These are phyloP conservation scores for Bretschneidera sinensis DNA, from an alignment of 345 rosid genomes.

Conservation along the genomic window DNA sequence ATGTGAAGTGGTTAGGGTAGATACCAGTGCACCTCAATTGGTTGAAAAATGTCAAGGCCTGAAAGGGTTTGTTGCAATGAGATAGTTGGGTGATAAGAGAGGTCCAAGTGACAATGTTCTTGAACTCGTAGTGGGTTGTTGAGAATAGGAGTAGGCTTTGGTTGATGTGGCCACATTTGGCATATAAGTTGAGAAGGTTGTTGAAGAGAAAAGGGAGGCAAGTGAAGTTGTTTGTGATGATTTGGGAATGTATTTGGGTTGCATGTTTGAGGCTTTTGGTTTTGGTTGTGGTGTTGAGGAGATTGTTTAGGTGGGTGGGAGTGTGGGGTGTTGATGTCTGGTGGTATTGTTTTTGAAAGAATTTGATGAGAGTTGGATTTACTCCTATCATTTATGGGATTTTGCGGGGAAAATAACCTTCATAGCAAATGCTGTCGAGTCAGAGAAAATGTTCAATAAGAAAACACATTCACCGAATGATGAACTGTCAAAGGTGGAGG, in stretches of 20 bases:
- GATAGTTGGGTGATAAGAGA: slow-evolving; percentile 29
- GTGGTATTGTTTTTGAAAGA: too few relatives aligned
- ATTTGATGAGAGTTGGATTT: too few relatives aligned
- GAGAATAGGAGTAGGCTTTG: slow-evolving; percentile 31
- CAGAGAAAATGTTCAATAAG: too few relatives aligned
- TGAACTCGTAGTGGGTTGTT: slow-evolving; percentile 12
- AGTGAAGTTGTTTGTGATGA: slow-evolving; percentile 23
- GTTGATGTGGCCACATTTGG: slow-evolving; percentile 24
- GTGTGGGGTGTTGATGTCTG: slow-evolving; percentile 7
- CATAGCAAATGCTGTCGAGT: too few relatives aligned
- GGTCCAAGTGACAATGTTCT: slow-evolving; percentile 34
- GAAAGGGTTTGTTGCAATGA: slow-evolving; percentile 22
- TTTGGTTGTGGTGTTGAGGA: slow-evolving; percentile 18
- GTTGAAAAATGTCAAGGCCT: slow-evolving; percentile 24
- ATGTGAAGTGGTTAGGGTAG: slow-evolving; percentile 32
- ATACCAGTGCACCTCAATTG: slow-evolving; percentile 34
- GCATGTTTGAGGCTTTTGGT: slow-evolving; percentile 26
- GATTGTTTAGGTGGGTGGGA: slow-evolving; percentile 22
- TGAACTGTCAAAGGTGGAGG: too few relatives aligned
- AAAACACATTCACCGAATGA: too few relatives aligned
- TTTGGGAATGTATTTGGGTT: slow-evolving; percentile 29
- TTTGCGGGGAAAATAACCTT: slow-evolving; percentile 12
- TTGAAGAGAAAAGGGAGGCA: slow-evolving; percentile 30
- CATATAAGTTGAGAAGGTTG: slow-evolving; percentile 34
- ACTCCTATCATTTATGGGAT: too few relatives aligned